Evolutionary conservation across 441 rosid genomes (phyloP).

Genomic region (Pelargonium citronellum): DNA sequence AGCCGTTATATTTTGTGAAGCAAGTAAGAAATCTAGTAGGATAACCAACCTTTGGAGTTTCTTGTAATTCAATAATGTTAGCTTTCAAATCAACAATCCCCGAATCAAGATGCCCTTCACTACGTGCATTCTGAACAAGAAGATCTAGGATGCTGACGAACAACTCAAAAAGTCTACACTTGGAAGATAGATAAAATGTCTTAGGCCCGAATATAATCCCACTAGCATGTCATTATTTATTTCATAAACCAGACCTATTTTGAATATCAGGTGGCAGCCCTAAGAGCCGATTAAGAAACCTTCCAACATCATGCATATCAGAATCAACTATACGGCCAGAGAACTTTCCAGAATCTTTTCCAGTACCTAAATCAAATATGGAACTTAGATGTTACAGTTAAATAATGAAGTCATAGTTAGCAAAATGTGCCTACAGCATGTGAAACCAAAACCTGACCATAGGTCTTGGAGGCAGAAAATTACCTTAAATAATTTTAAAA

Average conservation of each 20-base stretch:
- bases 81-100: constrained; percentile 98
- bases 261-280: constrained; percentile 98
- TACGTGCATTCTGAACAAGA: constrained; percentile 88
- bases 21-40: constrained; percentile 23
- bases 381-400: constrained; percentile 6
- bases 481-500: neutral
- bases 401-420: neutral
- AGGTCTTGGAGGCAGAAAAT: neutral
- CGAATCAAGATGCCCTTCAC: constrained; percentile 89
- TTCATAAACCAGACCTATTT: constrained; percentile 51
- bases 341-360: constrained; percentile 69
- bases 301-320: constrained; percentile 97
- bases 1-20: constrained; percentile 25
- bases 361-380: constrained; percentile 51
- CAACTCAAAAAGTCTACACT: constrained; percentile 81
- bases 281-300: constrained; percentile 88
- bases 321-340: constrained; percentile 97
- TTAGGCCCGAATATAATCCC: constrained; percentile 15
- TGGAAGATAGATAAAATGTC: constrained; percentile 19
- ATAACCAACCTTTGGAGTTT: constrained; percentile 71
- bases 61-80: constrained; percentile 66
- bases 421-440: constrained; percentile 7
- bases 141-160: constrained; percentile 86
- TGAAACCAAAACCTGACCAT: constrained; percentile 9
- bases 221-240: constrained; percentile 15